Conservation (phyloP, 768 basidiomycete genomes). For the Russula vinacea region DNA sequence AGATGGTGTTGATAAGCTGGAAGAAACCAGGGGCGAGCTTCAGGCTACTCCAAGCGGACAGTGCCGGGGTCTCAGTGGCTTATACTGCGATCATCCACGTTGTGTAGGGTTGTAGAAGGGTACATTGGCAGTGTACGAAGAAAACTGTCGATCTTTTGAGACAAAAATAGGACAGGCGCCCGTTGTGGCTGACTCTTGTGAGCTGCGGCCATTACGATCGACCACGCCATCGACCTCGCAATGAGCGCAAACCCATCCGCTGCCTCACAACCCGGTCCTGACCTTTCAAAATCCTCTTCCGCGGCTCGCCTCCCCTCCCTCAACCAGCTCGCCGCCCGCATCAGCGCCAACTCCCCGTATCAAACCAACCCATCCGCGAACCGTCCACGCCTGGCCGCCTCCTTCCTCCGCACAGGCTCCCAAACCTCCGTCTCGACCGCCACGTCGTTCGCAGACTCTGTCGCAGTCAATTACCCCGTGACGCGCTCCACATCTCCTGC, state of each 20-base stretch:
- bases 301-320: constrained; percentile 61
- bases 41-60: too few species aligned
- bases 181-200: neutral
- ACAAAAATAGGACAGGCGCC: neutral
- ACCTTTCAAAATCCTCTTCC: constrained; percentile 34
- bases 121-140: neutral
- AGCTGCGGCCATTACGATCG: constrained; percentile 6
- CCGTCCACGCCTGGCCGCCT: constrained; percentile 73
- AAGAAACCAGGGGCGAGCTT: too few species aligned
- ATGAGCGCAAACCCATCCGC: constrained; percentile 26
- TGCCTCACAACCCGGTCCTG: neutral
- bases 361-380: constrained; percentile 32
- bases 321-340: constrained; percentile 78
- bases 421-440: constrained; percentile 41
- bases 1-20: too few species aligned
- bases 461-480: constrained; percentile 60
- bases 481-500: constrained; percentile 70
- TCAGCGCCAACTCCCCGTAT: constrained; percentile 45
- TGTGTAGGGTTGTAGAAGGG: neutral
- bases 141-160: neutral
- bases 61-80: too few species aligned
- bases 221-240: neutral
- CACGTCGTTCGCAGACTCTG: constrained; percentile 52
- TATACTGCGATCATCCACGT: neutral
- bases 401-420: constrained; percentile 59